Evolutionary conservation across 768 basidiomycete species (phyloP).

Genomic region (Tricholoma terreum): DNA sequence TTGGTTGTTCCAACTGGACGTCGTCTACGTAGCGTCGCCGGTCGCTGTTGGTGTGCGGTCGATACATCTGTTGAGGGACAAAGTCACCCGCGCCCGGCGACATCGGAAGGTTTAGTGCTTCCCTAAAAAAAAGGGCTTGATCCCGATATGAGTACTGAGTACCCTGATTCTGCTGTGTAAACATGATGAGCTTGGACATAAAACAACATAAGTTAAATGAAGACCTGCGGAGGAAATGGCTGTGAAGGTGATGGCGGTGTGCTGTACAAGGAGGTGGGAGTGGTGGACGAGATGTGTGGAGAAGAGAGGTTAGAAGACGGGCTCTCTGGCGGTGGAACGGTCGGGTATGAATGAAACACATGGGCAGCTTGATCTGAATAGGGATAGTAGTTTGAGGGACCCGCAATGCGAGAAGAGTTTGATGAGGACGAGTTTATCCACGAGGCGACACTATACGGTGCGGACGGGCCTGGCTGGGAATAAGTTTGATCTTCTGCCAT

Average conservation of each 20-base stretch:
- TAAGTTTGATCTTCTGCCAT: not conserved
- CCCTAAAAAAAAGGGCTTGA: slow-evolving; percentile 43
- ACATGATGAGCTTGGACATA: not conserved
- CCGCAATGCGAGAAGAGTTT: not conserved
- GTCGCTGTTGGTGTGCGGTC: slow-evolving; percentile 75
- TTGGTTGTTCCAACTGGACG: slow-evolving; percentile 57
- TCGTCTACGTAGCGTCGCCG: slow-evolving; percentile 74
- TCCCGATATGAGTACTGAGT: slow-evolving; percentile 39
- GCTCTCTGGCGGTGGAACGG: not conserved
- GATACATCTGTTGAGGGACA: slow-evolving; percentile 69
- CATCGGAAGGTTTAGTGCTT: slow-evolving; percentile 36
- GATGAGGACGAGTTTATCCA: slow-evolving; percentile 3
- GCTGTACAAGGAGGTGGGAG: not conserved
- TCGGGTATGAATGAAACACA: not conserved
- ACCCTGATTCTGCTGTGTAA: slow-evolving; percentile 9
- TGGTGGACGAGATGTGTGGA: not conserved
- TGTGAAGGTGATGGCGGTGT: not conserved
- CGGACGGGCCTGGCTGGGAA: not conserved
- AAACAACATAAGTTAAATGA: not conserved
- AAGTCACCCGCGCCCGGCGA: slow-evolving; percentile 42
- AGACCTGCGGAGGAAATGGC: not conserved
- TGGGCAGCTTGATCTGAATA: not conserved
- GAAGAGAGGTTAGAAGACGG: not conserved
- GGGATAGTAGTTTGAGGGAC: slow-evolving; percentile 8
- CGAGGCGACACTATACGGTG: slow-evolving; percentile 1